Evolutionary conservation across 2,329 filamentous ascomycete species (phyloP), one percentile per base, ranked within the genome.

Genomic region (Teratosphaeriaceae sp.): DNA sequence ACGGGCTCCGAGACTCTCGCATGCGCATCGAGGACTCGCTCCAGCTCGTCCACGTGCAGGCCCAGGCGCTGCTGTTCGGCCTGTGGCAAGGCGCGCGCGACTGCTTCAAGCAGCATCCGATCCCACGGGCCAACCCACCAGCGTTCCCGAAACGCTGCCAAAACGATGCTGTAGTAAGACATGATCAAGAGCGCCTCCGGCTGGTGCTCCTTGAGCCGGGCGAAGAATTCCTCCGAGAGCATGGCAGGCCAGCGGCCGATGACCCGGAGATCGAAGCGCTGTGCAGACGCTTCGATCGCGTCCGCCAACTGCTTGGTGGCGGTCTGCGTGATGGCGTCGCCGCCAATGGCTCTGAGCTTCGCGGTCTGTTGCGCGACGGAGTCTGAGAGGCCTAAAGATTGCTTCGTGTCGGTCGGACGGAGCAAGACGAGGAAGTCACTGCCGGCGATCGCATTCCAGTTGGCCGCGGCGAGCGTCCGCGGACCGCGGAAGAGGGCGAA

Each of bases 111-210:
- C 11, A 58, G 42, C 9, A 53, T 50, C 5, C 24, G 24, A 43
- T 50, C 46, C 55, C 54, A 58, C 7, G 43, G 30, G 2, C 50
- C 42, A 4, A 54, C 42, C 55, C 55, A 58, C 54, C 55, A 57
- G 8, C 47, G 35, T 4, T 47, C 40, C 12, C 43, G 35, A 27
- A 49, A 55, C 5, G 43, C 40, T 21, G 46, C 37, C 27, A 58
- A 15, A 1, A 55, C 42, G 2, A 52, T 33, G 23, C 44, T 47
- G 29, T 49, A 56, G 24, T 55, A 42, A 3, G 43, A 26, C 12
- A 59, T 42, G 2, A 58, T 45, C 21, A 51, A 38, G 3, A 58
- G 40, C 11, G 56, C 50, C 16, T 50, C 42, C 3, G 48, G 44
- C 23, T 52, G 40, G 13, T 50, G 49, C 19, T 49, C 45, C 21